Base-by-base conservation (phyloP, 306 rosid genomes). In the Corylus heterophylla region DNA sequence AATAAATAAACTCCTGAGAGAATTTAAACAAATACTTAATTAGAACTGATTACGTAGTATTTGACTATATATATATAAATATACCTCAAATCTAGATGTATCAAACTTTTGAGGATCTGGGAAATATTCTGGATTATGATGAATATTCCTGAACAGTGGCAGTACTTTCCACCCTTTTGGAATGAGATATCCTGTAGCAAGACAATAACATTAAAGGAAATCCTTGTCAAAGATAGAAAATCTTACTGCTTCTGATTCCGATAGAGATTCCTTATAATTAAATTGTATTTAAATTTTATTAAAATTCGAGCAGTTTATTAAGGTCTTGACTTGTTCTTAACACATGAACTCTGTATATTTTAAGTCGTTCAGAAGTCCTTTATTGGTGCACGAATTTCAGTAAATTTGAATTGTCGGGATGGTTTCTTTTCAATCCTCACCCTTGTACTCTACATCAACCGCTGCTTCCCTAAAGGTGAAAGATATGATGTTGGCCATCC, bases 121-220 rank as follows among this genome's bases (percentile, higher is more conserved):
- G 88, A 87, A 91, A 68, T 89, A 84, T 72, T 94, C 90, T 73
- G 93, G 91, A 83, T 85, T 91, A 67, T 94, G 97, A 84, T 94
- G 98, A 88, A 94, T 92, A 81, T 86, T 92, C 87, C 98, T 83
- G 77, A 94, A 94, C 59, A 94, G 84, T 78, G 98, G 98, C 98
- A 94, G 86, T n/a, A 91, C 98, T 80, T 94, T 94, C 98, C 98
- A 94, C 51, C 98, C 98, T 86, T 94, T 94, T 54, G 98, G 98
- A 66, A 94, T 94, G 48, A 92, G 86, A 85, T 86, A 94, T 55
- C 98, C 97, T 94, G 76, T 55, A 86, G 61, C 62, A 0, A 68
- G 49, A 70, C 8, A 83, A 76, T 74, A 31, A 31, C 35, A 73
- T 35, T 73, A 35, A 69, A 72, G 73, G 74, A 75, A 77, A 27